Evolutionary conservation across 371 early-diverging fungal genomes (phyloP).

Genomic region (Chytridium lagenaria): DNA sequence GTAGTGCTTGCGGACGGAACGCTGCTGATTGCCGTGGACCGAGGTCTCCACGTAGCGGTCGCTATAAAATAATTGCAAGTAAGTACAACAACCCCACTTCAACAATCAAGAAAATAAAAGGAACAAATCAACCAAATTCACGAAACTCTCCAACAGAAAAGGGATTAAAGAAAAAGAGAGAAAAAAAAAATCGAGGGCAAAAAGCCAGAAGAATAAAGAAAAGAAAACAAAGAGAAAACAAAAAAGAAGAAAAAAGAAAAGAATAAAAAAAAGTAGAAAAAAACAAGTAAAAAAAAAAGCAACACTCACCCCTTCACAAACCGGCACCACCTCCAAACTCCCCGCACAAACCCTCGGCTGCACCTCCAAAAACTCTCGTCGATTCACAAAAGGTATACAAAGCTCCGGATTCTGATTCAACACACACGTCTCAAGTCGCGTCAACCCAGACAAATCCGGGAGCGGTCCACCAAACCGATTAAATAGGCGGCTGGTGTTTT

Average conservation of each 20-base stretch:
- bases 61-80: neutral
- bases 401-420: slow-evolving; percentile 3
- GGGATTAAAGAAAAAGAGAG: too few species aligned
- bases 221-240: too few species aligned
- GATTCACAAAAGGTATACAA: neutral
- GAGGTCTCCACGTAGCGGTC: neutral
- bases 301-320: neutral
- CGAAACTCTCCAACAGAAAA: too few species aligned
- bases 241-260: too few species aligned
- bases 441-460: neutral
- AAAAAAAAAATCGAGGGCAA: neutral
- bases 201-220: neutral
- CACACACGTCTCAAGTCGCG: neutral
- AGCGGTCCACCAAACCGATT: slow-evolving; percentile 7
- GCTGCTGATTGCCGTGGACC: neutral
- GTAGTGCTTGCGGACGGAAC: neutral
- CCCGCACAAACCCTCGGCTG: neutral
- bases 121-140: too few species aligned
- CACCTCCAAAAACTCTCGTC: neutral
- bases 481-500: neutral
- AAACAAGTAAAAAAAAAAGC: too few species aligned
- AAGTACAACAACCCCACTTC: neutral
- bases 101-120: too few species aligned
- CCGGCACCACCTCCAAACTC: neutral
- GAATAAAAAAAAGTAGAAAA: too few species aligned